Evolutionary conservation across 495 filamentous ascomycete species (phyloP).

Genomic region (Neurospora sp.): DNA sequence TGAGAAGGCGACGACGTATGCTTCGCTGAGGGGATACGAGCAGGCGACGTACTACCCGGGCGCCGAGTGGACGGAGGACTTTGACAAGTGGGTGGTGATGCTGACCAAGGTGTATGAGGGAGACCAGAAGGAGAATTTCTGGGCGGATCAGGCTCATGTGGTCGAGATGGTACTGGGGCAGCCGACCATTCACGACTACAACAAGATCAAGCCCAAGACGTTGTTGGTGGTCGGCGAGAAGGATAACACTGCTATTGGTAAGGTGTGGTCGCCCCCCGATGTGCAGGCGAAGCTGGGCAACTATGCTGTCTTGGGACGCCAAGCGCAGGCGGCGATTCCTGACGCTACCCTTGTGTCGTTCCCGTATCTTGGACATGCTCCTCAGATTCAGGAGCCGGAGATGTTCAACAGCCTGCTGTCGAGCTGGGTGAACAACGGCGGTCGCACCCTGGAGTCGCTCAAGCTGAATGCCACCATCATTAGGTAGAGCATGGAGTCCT

Average conservation of each 20-base stretch:
- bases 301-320: constrained; percentile 30
- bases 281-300: constrained; percentile 29
- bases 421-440: constrained; percentile 18
- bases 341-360: constrained; percentile 31
- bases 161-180: constrained; percentile 35
- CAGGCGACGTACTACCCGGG: constrained; percentile 34
- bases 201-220: constrained; percentile 20
- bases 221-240: constrained; percentile 30
- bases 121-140: constrained; percentile 19
- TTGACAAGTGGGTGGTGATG: constrained; percentile 39
- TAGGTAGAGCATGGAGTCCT: background rate
- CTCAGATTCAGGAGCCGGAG: constrained; percentile 32
- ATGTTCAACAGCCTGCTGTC: constrained; percentile 25
- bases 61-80: constrained; percentile 20
- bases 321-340: constrained; percentile 27
- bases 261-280: constrained; percentile 32
- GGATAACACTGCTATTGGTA: constrained; percentile 36
- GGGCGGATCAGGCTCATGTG: constrained; percentile 24
- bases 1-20: constrained; percentile 26
- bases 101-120: constrained; percentile 33
- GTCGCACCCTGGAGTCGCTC: background rate
- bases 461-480: background rate
- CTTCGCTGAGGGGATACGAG: constrained; percentile 28
- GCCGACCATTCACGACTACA: constrained; percentile 35
- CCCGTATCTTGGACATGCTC: constrained; percentile 31